Evolutionary conservation across 495 filamentous ascomycete species (phyloP), one percentile per base, ranked within the genome.

Genomic region (Parathielavia appendiculata): DNA sequence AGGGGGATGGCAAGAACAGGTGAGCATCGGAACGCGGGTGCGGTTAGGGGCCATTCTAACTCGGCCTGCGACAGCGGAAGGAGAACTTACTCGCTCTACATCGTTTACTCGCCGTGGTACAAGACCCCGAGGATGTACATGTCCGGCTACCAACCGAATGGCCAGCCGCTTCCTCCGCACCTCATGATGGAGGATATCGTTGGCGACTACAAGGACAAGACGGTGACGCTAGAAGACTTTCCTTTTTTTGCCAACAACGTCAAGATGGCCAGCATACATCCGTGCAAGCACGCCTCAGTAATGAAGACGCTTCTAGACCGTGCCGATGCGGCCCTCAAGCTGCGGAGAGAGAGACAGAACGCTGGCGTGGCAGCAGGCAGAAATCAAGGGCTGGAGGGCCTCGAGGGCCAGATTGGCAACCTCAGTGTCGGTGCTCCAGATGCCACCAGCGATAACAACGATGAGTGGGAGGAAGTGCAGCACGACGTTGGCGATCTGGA

Each of bases 131-230:
- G 95, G 35, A 84, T 97, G 69, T 99, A 96, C 74, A 82, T 99
- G 59, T 92, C 90, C 6, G 95, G 95, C 57, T 96, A 96, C 70
- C 77, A 82, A 4, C 81, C 87, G n/a, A 81, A 84, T 54, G 87
- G 89, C 22, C 84, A 89, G 61, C 92, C 95, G 6, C 88, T 97
- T 23, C 81, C 88, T 7, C 95, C 93, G 3, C 82, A 87, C 23
- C 79, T 87, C 23, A 97, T 99, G 95, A 96, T 97, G 88, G 93
- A 99, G 69, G 95, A 99, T 66, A 97, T 99, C 65, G 88, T 97
- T 32, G 92, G 95, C 65, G 95, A 99, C 79, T 99, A 99, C 79
- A 95, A 96, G 69, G 92, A 97, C 75, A 99, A 99, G 77, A 99
- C 93, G 9, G 93, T 99, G 58, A 99, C 95, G 16, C 83, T 97